Evolutionary conservation across 768 basidiomycete genomes (phyloP), one percentile per base, ranked within the genome.

Genomic region (Leccinum pellstonianum): DNA sequence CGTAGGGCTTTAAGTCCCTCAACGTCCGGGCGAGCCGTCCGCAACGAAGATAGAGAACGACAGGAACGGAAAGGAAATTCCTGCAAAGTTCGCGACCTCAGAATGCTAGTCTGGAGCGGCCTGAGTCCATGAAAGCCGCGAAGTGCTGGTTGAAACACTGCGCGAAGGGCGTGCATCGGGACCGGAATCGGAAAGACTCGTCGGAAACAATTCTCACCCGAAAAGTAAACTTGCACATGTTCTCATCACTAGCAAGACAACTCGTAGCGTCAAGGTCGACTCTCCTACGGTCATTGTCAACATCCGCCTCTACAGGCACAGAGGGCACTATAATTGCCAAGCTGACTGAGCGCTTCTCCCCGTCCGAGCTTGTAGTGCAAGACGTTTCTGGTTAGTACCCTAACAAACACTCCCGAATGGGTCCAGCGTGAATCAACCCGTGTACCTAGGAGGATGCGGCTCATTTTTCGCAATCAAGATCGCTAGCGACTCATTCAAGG

Each of bases 381-480:
- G 96, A 99, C 73, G 84, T 95, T n/a, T 98, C 95, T 27, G 96
- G 96, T 95, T 23, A 62, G 83, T 69, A 29, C 23, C n/a, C 51
- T n/a, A 52, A 41, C 51, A 14, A 48, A 48, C 31, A 35, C 25
- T 29, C 29, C 2, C 25, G n/a, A 3, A n/a, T 35, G 31, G 31
- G 27, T n/a, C 49, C 27, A 37, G 29, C 63, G 35, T 51, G 35
- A 51, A 49, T 58, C 54, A 14, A 63, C 54, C 49, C 46, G 52
- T 66, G 15, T 52, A 14, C 33, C 21, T 50, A 97, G 96, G 95
- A 56, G 97, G 97, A 23, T 98, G 97, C 70, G 97, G 97, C n/a
- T 83, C 87, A 4, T 99, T 98, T 76, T 99, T 96, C 67, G 91
- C 95, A 47, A 95, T 99, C 62, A 82, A 84, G 12, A 91, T 99